Evolutionary conservation across 371 early-diverging fungal species (phyloP), one percentile per base, ranked within the genome.

Genomic region (Rhizomucor pusillus): DNA sequence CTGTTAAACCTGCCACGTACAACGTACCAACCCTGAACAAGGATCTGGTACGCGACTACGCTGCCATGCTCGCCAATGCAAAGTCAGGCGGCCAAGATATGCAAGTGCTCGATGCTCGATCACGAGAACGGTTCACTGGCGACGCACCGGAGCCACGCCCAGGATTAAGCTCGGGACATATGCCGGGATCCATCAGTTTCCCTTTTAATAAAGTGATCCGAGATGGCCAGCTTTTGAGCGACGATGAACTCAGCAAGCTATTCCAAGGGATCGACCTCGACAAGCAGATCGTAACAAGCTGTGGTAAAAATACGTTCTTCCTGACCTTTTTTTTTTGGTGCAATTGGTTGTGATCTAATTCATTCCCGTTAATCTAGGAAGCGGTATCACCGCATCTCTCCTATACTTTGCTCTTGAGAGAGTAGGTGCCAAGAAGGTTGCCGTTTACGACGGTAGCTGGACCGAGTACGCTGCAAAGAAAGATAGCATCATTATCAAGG

Each of bases 381-480:
- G 90, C 57, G 92, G 92, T 40, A 83, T 92, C 34, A 90, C 89
- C 0, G 92, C 92, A 2, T 77, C 90, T 4, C 80, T 86, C 9
- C 63, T 92, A 1, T 89, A 88, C 60, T 66, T 90, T 52, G 86
- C 90, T 0, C 66, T 90, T 46, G 85, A 88, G 39, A 73, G 79
- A 34, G 65, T 77, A 1, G 90, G 88, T 5, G 80, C 82, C 20
- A 63, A 74, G 23, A 57, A 82, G 35, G 59, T 92, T 29, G 71
- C 89, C 2, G 81, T 92, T 5, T 92, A 86, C 66, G 92, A 92
- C 63, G 92, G 92, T 7, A 88, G 88, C 43, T 92, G 92, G 92
- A 82, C 90, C 10, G 91, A 92, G 57, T 92, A 91, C 60, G 91
- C 90, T 23, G 73, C 69, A 29, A 74, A 75, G 24, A 66, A 79